Base-by-base conservation (phyloP, 768 basidiomycete species). In the Boletus vinaceobasis region DNA sequence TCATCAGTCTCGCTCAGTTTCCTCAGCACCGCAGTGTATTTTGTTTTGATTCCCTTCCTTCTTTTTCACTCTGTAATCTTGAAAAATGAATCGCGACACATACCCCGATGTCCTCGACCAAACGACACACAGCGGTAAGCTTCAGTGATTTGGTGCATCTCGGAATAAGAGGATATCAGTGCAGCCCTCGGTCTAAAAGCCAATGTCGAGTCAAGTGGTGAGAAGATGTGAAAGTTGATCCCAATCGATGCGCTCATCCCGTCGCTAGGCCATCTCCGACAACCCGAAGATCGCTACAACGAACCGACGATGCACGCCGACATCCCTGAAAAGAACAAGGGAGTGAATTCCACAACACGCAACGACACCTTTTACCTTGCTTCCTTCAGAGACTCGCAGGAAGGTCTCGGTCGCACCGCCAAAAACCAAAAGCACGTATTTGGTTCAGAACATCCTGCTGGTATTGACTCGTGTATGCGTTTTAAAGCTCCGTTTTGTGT, bases 341-440 rank as follows among this genome's bases (percentile, higher is more conserved):
- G 53, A 59, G 61, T 58, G n/a, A 27, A 17, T 13, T 32, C 7
- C 14, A 33, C 7, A 6, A 8, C 7, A 1, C 4, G n/a, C 27
- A 14, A 10, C 1, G 5, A 33, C 29, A 26, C 33, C 5, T 43
- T 59, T 66, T 53, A 65, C 53, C 43, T 45, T 38, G 27, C 39
- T 49, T 50, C 4, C 2, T 7, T 43, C 50, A 68, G 66, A 35
- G 47, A 53, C 23, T 36, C 38, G 35, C 59, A 33, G 29, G 52
- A 53, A 39, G 23, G 43, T 40, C 49, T 81, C 27, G 82, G 84
- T 42, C 85, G 84, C 64, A 78, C 73, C 21, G 75, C 76, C 26
- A 84, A 83, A 32, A 71, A 73, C 32, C 73, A 78, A 31, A 70
- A 84, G 88, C 86, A 67, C 71, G 84, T 76, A 8, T 50, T 45